Base-by-base conservation (phyloP, 345 rosid genomes). In the Camelina neglecta region DNA sequence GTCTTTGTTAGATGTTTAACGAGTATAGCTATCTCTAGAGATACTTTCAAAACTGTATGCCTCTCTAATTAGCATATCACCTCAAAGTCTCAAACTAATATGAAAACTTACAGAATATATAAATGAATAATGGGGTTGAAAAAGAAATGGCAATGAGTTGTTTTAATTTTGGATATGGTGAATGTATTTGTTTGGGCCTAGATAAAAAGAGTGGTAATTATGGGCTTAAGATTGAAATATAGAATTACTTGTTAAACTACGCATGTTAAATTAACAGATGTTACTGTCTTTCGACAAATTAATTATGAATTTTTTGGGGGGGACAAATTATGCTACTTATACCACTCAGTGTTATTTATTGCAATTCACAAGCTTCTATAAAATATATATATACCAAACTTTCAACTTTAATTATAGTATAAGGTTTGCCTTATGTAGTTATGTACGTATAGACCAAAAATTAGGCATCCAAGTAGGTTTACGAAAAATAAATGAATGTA, bases 171-270 rank as follows among this genome's bases (percentile, higher is more conserved):
- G 59, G 42, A 11, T 36, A 58, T 16, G 35, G 35, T 58, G 23
- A 47, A 47, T 29, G 8, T 64, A 10, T 48, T 23, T 74, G 33
- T 38, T 48, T 57, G 66, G 74, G 74, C 47, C 42, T 69, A 41
- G 54, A 24, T 11, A 20, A n/a, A 42, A 56, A 29, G 6, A 16
- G 20, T 15, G 56, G 12, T 2, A 58, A 20, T 21, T 44, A 65
- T 65, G 71, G 71, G 71, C 77, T 67, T 69, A 56, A 69, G 23
- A n/a, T 26, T 3, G 13, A 74, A 6, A 33, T 9, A n/a, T 33
- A 45, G 13, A 73, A 20, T 44, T 65, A 48, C 53, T n/a, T 47
- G 59, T 26, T 45, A 47, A 47, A n/a, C 13, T 20, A n/a, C 6
- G 20, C 56, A 44, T 71, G 13, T 16, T 42, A 8, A 38, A 50